Evolutionary conservation across 306 rosid species (phyloP).

Genomic region (Boehmeria nivea): DNA sequence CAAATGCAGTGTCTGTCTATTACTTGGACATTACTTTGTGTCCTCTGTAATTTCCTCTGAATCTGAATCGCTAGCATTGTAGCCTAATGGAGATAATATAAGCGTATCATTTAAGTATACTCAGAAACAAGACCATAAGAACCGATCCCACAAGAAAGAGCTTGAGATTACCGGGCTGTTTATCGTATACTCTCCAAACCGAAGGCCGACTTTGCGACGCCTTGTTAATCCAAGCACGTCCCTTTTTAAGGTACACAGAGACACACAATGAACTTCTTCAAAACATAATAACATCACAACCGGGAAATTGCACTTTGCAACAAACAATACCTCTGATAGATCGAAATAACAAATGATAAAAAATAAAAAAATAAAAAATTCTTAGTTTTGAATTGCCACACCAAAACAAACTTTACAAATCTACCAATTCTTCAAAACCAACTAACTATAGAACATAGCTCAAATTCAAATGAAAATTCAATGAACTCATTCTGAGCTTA

Average conservation of each 20-base stretch:
- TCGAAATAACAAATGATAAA: no score
- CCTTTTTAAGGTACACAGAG: conserved; percentile 35
- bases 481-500: no score
- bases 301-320: neutral
- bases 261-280: conserved; percentile 7
- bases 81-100: conserved; percentile 40
- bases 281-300: no score
- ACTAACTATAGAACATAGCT: neutral
- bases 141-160: conserved; percentile 3
- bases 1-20: neutral
- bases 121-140: conserved; percentile 15
- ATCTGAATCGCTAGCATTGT: conserved; percentile 74
- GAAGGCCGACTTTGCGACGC: conserved; percentile 48
- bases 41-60: conserved; percentile 42
- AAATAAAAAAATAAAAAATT: neutral
- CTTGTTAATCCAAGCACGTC: conserved; percentile 59
- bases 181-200: conserved; percentile 47
- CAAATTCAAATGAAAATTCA: neutral
- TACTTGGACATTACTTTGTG: conserved; percentile 25
- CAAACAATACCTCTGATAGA: neutral
- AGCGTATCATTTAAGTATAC: conserved; percentile 9
- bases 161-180: conserved; percentile 53
- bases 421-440: neutral
- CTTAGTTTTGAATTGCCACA: neutral
- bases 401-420: neutral